A percentile compares a stretch with the other conserved stretches of the same genome.
These are phyloP conservation scores for Aspergillus vadensis DNA, from an alignment of 2,329 filamentous ascomycete genomes.

Conservation along the genomic window DNA sequence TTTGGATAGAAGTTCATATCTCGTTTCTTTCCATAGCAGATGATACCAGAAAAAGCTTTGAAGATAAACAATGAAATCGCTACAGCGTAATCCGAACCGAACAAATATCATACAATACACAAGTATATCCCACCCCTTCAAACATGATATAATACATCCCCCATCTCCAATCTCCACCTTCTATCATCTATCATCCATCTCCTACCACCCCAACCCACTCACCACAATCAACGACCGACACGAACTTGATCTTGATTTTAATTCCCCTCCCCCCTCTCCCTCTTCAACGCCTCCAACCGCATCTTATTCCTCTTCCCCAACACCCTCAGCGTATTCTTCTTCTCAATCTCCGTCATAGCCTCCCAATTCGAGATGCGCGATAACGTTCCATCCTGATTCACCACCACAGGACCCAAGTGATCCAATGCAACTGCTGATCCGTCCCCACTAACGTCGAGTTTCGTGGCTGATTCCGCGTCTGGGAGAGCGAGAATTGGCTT, in stretches of 20 bases:
- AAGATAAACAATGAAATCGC: background rate
- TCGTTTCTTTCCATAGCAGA: too few species aligned
- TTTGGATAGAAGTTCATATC: background rate
- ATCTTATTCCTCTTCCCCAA: constrained; percentile 69
- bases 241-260: background rate
- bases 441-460: constrained; percentile 66
- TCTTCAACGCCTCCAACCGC: constrained; percentile 59
- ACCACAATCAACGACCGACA: too few species aligned
- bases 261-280: constrained; percentile 21
- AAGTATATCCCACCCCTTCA: background rate
- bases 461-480: constrained; percentile 80
- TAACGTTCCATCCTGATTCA: constrained; percentile 71
- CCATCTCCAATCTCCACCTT: too few species aligned
- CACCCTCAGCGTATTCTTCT: constrained; percentile 65
- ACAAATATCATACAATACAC: background rate
- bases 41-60: too few species aligned
- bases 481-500: constrained; percentile 65
- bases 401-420: constrained; percentile 70
- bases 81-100: background rate
- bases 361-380: constrained; percentile 73
- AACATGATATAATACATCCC: background rate
- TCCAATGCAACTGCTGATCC: constrained; percentile 60
- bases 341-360: constrained; percentile 69
- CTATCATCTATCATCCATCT: background rate
- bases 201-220: background rate